phyloP scores from a whole-genome alignment of 2,329 filamentous ascomycete genomes.

The Trichothecium roseum region DNA sequence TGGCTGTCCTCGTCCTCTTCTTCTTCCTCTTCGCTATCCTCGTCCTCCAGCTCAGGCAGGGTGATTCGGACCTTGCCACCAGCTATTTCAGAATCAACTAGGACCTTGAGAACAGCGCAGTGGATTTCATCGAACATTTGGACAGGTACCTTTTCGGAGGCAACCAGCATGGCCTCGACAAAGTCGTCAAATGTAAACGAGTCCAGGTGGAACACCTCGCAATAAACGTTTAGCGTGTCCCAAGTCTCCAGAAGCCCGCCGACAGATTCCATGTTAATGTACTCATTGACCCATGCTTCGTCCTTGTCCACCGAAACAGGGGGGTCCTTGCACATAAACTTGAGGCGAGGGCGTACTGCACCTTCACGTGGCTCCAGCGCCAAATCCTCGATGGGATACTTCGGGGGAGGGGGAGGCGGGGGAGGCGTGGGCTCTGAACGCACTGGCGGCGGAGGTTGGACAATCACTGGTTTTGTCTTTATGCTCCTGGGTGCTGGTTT shows the following conservation, averaged over 20 bases:
- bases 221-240: conserved; percentile 98
- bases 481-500: conserved; percentile 64
- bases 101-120: conserved; percentile 78
- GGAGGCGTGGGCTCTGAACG: conserved; percentile 15
- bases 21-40: conserved; percentile 56
- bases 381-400: conserved; percentile 93
- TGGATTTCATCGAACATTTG: conserved; percentile 86
- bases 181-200: conserved; percentile 98
- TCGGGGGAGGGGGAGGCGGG: conserved; percentile 64
- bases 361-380: conserved; percentile 63
- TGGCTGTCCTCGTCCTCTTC: conserved; percentile 43
- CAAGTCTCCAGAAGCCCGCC: conserved; percentile 80
- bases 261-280: conserved; percentile 75
- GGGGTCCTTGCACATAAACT: conserved; percentile 63
- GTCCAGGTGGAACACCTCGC: conserved; percentile 85
- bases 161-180: conserved; percentile 73
- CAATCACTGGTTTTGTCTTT: conserved; percentile 38
- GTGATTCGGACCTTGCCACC: conserved; percentile 71
- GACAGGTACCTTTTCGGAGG: conserved; percentile 63
- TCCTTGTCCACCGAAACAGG: not conserved
- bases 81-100: conserved; percentile 66
- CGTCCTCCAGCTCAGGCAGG: conserved; percentile 63
- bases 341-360: conserved; percentile 60
- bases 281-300: conserved; percentile 26
- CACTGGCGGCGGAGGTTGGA: conserved; percentile 11